Base-by-base conservation (phyloP, 306 rosid genomes). In the Cucurbita argyrosperma region DNA sequence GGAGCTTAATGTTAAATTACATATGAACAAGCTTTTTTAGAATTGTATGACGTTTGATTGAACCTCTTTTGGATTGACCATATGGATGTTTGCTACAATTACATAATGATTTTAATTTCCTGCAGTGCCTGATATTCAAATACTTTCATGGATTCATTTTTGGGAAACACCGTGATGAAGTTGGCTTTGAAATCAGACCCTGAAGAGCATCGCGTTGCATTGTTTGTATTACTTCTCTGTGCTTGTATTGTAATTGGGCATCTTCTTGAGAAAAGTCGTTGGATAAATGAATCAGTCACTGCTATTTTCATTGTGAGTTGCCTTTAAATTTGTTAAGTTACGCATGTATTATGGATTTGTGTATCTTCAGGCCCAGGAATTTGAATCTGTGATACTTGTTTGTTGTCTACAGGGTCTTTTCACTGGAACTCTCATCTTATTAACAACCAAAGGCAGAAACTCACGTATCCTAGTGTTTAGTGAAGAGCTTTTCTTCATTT, bases 261-360 rank as follows among this genome's bases (percentile, higher is more conserved):
- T 79, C 85, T 89, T 74, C 83, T 89, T 10, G 81, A 82, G 80
- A 83, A 80, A 82, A 87, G 51, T 51, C 75, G 84, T 70, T 87
- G 89, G 88, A 77, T 87, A 80, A 87, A 88, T 8, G 85, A 82
- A 65, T 89, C 95, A 0, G 76, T 85, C 52, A 71, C 82, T 40
- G 91, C 95, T 42, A 78, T 89, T 47, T 30, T 75, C 79, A 76
- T 89, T 76, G 95, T 89, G 82, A 89, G 91, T 82, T 74, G 47
- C 59, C 35, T 9, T 10, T 18, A 16, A 45, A 42, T 35, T 10
- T 7, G 40, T 11, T 39, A 63, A n/a, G 21, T 42, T 76, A 16
- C 7, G 46, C 15, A 19, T 76, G 8, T 7, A 39, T 4, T 55
- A 49, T 60, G 40, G n/a, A 43, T 39, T 37, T 13, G 16, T 66